Evolutionary conservation across 805 yeast species (phyloP).

Genomic region (Cyberlindnera mississippiensis): DNA sequence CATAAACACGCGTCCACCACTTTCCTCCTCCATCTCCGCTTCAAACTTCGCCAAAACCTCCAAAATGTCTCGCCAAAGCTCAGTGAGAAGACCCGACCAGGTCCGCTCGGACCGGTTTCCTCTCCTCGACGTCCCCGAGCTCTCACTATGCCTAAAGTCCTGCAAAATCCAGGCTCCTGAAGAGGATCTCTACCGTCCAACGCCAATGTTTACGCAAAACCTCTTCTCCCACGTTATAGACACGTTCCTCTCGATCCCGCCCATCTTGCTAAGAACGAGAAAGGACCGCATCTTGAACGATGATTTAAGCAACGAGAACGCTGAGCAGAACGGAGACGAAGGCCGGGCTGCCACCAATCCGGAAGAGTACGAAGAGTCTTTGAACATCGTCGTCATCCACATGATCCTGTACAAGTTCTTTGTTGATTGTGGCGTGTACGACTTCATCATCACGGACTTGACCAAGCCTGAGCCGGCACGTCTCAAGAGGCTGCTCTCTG

Average conservation of each 20-base stretch:
- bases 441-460: conserved; percentile 71
- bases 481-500: conserved; percentile 64
- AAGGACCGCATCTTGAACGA: conserved; percentile 15
- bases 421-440: conserved; percentile 70
- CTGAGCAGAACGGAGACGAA: conserved; percentile 6
- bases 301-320: conserved; percentile 3
- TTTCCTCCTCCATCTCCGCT: too few species aligned
- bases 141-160: conserved; percentile 54
- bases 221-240: conserved; percentile 61
- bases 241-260: conserved; percentile 50
- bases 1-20: too few species aligned
- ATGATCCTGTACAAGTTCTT: conserved; percentile 59
- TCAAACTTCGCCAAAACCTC: neutral
- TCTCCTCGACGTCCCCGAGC: conserved; percentile 53
- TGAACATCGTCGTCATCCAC: conserved; percentile 53
- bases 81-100: conserved; percentile 16
- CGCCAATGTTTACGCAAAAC: conserved; percentile 48
- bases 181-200: conserved; percentile 55
- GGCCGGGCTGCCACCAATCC: conserved; percentile 11
- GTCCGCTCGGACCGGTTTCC: conserved; percentile 52
- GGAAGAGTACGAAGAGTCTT: conserved; percentile 36
- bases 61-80: conserved; percentile 19
- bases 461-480: conserved; percentile 72
- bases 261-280: conserved; percentile 26
- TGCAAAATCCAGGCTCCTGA: conserved; percentile 61